These are phyloP conservation scores for Aplosporella prunicola DNA, from an alignment of 2,329 filamentous ascomycete genomes.

Conservation along the genomic window DNA sequence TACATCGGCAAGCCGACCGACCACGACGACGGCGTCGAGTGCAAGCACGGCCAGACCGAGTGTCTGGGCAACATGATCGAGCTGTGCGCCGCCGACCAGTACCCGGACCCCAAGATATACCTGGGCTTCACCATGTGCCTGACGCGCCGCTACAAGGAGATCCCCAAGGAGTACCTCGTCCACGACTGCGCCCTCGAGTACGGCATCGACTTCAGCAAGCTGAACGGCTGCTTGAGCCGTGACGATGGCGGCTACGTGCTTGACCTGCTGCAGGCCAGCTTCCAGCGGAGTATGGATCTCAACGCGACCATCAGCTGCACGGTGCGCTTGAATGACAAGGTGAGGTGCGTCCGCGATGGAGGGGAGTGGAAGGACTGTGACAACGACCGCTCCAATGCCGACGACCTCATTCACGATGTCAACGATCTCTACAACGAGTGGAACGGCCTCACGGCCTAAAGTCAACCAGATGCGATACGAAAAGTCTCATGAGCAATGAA, in stretches of 20 bases:
- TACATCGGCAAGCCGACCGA: slow-evolving; percentile 77
- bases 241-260: slow-evolving; percentile 66
- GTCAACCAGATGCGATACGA: neutral
- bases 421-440: slow-evolving; percentile 51
- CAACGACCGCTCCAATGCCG: slow-evolving; percentile 53
- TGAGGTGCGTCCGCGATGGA: slow-evolving; percentile 75
- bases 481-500: too few species aligned
- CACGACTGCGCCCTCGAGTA: slow-evolving; percentile 86
- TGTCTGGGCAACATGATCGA: slow-evolving; percentile 93
- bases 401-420: slow-evolving; percentile 68
- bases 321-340: slow-evolving; percentile 59
- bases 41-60: slow-evolving; percentile 81
- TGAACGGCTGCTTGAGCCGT: slow-evolving; percentile 73
- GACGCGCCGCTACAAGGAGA: slow-evolving; percentile 61
- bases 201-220: slow-evolving; percentile 67
- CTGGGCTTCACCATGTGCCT: slow-evolving; percentile 93
- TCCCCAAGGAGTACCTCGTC: slow-evolving; percentile 69
- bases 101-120: slow-evolving; percentile 76
- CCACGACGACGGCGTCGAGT: slow-evolving; percentile 72
- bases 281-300: slow-evolving; percentile 48
- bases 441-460: slow-evolving; percentile 7
- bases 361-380: slow-evolving; percentile 74
- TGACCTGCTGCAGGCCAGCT: slow-evolving; percentile 57
- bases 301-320: slow-evolving; percentile 41
- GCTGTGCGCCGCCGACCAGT: slow-evolving; percentile 76